Evolutionary conservation across 1,284 basidiomycete species (phyloP).

Genomic region (Sanghuangporus weigelae): DNA sequence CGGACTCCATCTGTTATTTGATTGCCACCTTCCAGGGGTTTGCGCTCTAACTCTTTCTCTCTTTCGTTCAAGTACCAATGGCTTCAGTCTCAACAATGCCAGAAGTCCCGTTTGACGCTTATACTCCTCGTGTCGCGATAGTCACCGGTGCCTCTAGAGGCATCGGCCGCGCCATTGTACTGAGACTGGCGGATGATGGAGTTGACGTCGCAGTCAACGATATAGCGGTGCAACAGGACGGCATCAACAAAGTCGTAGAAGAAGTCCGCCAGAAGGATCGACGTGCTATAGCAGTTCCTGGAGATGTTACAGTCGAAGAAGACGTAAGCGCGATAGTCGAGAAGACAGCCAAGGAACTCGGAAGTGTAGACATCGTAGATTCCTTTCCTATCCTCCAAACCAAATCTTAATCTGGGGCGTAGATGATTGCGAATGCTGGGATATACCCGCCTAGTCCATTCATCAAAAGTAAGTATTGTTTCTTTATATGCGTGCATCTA

Average conservation of each 20-base stretch:
- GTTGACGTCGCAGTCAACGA: conserved; percentile 20
- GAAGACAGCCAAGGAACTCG: conserved; percentile 18
- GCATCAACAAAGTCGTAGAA: conserved; percentile 3
- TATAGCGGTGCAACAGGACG: conserved; percentile 12
- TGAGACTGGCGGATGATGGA: conserved; percentile 19
- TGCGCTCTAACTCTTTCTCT: no score
- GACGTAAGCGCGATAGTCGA: conserved; percentile 19
- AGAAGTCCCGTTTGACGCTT: no score
- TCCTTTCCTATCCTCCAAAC: not conserved
- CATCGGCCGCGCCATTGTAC: conserved; percentile 19
- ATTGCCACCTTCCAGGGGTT: no score
- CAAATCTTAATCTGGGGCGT: not conserved
- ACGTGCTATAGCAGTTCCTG: conserved; percentile 8
- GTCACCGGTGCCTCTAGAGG: conserved; percentile 22
- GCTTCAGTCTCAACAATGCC: no score
- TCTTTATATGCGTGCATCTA: not conserved
- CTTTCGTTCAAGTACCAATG: no score
- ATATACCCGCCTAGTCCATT: not conserved
- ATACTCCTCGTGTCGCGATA: conserved; percentile 1
- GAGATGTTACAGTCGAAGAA: conserved; percentile 22
- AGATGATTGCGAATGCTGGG: conserved; percentile 22
- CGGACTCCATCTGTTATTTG: no score
- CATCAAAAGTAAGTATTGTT: not conserved
- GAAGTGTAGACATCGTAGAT: conserved; percentile 22
- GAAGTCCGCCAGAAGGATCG: not conserved